Base-by-base conservation (phyloP, 306 rosid species). In the Lupinus albus region DNA sequence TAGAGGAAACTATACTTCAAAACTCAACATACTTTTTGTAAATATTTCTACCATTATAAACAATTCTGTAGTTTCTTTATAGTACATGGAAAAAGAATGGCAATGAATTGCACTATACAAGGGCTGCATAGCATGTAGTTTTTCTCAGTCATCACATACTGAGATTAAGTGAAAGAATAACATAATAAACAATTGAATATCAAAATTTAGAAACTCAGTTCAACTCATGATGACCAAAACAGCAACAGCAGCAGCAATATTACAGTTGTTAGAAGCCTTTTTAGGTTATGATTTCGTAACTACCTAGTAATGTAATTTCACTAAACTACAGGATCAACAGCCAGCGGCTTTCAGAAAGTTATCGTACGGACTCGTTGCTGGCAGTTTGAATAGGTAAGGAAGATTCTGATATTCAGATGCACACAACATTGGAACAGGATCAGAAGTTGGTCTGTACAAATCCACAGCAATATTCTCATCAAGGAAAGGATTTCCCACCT, bases 261-360 rank as follows among this genome's bases (percentile, higher is more conserved):
- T 17, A 44, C 11, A 44, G 35, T 60, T 38, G 48, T 64, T 48
- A 44, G 28, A 71, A 61, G 25, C 67, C 63, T 71, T 60, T 3
- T 75, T 68, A 10, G 67, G 63, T 62, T 35, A 42, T 44, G 62
- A 52, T 32, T 62, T 81, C 58, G 33, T 30, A 15, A 36, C 70
- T 16, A 76, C 49, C 64, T 66, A 11, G 51, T 50, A 51, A 48
- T 69, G 45, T 59, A 38, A 68, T 48, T 48, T 25, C 14, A 33
- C 39, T 25, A 64, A 55, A 49, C 59, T 63, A 49, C 42, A 49
- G 18, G 52, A 50, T 89, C 81, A 94, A 78, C 92, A 94, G 64
- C 97, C 97, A 25, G 99, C 99, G 39, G 99, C 99, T 78, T 94
- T 94, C 32, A 90, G 80, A 77, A 94, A 94, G 84, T 84, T 76